Percentiles rank a stretch among this genome's conserved stretches.
Conservation (phyloP, 1,284 basidiomycete genomes). For the Mrakiaceae sp. region DNA sequence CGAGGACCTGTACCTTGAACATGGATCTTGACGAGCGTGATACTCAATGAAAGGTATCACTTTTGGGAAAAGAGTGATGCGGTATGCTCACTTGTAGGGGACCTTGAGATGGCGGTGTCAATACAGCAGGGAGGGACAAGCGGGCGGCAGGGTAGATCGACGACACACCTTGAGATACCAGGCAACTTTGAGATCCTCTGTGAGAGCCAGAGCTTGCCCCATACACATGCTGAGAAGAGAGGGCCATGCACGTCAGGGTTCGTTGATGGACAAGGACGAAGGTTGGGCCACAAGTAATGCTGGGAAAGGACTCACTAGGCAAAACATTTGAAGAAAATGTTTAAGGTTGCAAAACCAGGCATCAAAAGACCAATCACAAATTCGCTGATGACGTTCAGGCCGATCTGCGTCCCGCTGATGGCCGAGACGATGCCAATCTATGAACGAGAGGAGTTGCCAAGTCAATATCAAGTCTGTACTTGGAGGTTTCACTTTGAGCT, state of each 20-base stretch:
- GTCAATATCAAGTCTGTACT: too few species aligned
- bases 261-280: not conserved
- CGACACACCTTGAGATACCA: not conserved
- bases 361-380: slow-evolving; percentile 40
- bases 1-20: slow-evolving; percentile 40
- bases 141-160: not conserved
- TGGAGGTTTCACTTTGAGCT: too few species aligned
- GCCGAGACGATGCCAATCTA: slow-evolving; percentile 39
- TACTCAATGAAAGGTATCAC: not conserved
- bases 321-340: slow-evolving; percentile 16
- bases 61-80: not conserved
- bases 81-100: not conserved
- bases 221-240: too few species aligned
- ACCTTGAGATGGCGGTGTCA: slow-evolving; percentile 13
- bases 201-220: too few species aligned
- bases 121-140: not conserved
- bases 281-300: not conserved
- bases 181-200: too few species aligned
- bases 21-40: slow-evolving; percentile 22
- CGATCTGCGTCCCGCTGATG: slow-evolving; percentile 39
- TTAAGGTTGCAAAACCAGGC: slow-evolving; percentile 42
- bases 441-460: too few species aligned
- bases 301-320: not conserved
- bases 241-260: too few species aligned
- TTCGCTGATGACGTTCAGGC: slow-evolving; percentile 40